Percentiles rank a stretch among this genome's conserved stretches.
Evolutionary conservation across 495 filamentous ascomycete genomes (phyloP).

Genomic region (Penicillium turbatum): DNA sequence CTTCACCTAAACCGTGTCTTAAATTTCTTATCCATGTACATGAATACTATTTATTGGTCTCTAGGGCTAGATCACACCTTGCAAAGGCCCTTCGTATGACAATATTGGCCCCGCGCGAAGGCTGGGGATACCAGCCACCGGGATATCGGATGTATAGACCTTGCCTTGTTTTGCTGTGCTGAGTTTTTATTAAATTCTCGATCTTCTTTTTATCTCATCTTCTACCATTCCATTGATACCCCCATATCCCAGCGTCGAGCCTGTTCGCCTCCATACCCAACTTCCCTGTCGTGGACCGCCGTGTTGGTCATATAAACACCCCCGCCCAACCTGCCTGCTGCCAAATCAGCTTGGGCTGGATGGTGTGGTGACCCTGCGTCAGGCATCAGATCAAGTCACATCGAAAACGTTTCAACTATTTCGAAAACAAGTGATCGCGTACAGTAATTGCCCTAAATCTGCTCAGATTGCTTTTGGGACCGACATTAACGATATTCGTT

Average conservation of each 20-base stretch:
- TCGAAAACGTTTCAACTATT: slow-evolving; percentile 2
- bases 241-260: background rate
- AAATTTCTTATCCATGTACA: background rate
- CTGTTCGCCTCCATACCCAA: background rate
- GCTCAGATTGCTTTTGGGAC: background rate
- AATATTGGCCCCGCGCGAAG: slow-evolving; percentile 22
- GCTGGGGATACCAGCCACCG: slow-evolving; percentile 34
- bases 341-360: slow-evolving; percentile 13
- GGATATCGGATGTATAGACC: slow-evolving; percentile 20
- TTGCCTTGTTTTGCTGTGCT: background rate
- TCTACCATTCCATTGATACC: background rate
- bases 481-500: background rate
- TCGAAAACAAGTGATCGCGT: background rate
- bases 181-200: background rate
- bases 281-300: slow-evolving; percentile 11
- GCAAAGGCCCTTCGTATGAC: slow-evolving; percentile 2
- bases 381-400: slow-evolving; percentile 23
- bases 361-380: slow-evolving; percentile 19
- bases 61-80: background rate
- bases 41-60: background rate
- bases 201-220: background rate
- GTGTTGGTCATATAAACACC: background rate
- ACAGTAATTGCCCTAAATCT: background rate
- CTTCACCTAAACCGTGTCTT: background rate
- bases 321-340: slow-evolving; percentile 1